Percentiles rank a stretch among this genome's conserved stretches.
These are phyloP conservation scores for Lepidium africanum DNA, from an alignment of 345 rosid genomes.

Conservation along the genomic window DNA sequence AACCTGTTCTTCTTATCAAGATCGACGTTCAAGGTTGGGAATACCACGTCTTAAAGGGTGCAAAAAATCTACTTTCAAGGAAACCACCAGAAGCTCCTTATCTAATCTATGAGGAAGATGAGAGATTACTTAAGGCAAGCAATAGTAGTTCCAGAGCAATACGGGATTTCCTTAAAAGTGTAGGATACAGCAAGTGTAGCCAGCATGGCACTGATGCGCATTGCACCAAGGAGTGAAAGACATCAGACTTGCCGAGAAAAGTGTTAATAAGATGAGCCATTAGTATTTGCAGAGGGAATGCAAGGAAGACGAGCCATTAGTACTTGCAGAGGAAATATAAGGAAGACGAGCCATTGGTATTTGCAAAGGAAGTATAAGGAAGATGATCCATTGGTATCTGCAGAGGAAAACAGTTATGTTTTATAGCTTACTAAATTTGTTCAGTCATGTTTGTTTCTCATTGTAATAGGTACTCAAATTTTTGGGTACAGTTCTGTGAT, in stretches of 20 bases:
- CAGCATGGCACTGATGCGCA: slow-evolving; percentile 78
- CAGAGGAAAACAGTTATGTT: not conserved
- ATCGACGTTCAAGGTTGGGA: slow-evolving; percentile 99
- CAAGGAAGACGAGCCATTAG: not conserved
- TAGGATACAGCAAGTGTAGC: slow-evolving; percentile 65
- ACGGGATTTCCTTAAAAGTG: slow-evolving; percentile 49
- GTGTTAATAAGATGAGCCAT: not conserved
- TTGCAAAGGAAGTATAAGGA: not conserved
- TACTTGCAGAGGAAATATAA: not conserved
- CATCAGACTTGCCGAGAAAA: not conserved
- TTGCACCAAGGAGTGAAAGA: slow-evolving; percentile 19
- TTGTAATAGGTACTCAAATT: not conserved
- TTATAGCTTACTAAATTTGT: not conserved
- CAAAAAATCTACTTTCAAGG: slow-evolving; percentile 62
- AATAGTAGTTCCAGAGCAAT: slow-evolving; percentile 81
- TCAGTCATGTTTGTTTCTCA: slow-evolving; percentile 4
- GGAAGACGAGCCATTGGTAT: not conserved
- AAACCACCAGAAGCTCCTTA: slow-evolving; percentile 75
- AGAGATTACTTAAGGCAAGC: slow-evolving; percentile 76
- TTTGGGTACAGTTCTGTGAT: not conserved
- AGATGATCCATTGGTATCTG: not conserved
- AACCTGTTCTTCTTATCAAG: slow-evolving; percentile 61
- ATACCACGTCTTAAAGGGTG: slow-evolving; percentile 84
- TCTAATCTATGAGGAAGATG: slow-evolving; percentile 91
- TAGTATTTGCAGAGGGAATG: not conserved